Conservation (phyloP, 2,329 filamentous ascomycete genomes). For the Hypoxylon rubiginosum region DNA sequence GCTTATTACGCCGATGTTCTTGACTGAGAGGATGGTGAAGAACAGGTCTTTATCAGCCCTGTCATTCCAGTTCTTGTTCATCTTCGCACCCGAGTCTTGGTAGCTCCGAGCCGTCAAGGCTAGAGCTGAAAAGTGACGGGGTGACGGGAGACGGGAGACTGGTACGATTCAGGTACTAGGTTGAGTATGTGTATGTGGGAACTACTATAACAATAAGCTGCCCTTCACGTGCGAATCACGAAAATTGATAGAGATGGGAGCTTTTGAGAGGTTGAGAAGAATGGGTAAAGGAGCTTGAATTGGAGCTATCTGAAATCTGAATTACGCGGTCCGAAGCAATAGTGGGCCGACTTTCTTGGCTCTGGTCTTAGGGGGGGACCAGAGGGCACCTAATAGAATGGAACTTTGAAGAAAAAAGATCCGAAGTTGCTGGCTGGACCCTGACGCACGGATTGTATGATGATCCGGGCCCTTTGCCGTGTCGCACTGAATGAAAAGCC, state of each 20-base stretch:
- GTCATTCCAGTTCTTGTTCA: slow-evolving; percentile 73
- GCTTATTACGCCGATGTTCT: slow-evolving; percentile 74
- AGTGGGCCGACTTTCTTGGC: slow-evolving; percentile 40
- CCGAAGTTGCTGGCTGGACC: neutral
- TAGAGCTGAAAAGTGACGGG: slow-evolving; percentile 31
- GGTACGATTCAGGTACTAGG: slow-evolving; percentile 22
- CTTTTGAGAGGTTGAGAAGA: slow-evolving; percentile 51
- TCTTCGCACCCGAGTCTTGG: slow-evolving; percentile 51
- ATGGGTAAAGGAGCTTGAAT: slow-evolving; percentile 43
- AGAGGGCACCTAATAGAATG: neutral
- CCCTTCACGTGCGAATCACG: slow-evolving; percentile 47
- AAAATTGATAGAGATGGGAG: slow-evolving; percentile 48
- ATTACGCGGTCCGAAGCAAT: slow-evolving; percentile 42
- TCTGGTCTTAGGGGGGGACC: no score
- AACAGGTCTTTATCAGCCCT: slow-evolving; percentile 73
- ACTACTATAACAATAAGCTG: slow-evolving; percentile 41
- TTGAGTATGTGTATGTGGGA: slow-evolving; percentile 38
- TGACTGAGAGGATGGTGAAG: slow-evolving; percentile 72
- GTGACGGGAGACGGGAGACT: neutral
- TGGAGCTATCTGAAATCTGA: slow-evolving; percentile 39
- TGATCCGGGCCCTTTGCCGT: slow-evolving; percentile 15
- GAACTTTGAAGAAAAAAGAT: neutral
- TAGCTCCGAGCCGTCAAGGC: slow-evolving; percentile 39
- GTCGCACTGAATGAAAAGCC: neutral
- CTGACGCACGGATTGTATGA: slow-evolving; percentile 13